These are phyloP conservation scores for Ogataea populi-albae DNA, from an alignment of 805 yeast genomes.

Conservation along the genomic window DNA sequence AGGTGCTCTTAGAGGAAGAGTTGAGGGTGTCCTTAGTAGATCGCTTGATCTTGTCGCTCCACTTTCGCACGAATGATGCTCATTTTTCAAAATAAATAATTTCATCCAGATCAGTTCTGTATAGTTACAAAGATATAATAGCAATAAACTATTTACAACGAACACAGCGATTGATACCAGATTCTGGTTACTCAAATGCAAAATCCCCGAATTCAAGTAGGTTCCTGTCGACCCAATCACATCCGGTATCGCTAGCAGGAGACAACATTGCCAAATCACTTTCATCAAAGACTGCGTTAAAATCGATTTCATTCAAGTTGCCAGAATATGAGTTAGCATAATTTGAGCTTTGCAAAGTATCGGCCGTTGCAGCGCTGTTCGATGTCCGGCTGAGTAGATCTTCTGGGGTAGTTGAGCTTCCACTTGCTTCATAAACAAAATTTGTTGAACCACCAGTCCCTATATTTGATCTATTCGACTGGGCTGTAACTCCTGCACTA, in stretches of 20 bases:
- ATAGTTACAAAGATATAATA: not conserved
- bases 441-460: not conserved
- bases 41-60: slow-evolving; percentile 86
- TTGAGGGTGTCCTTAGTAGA: slow-evolving; percentile 73
- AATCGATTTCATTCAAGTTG: slow-evolving; percentile 25
- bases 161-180: no score
- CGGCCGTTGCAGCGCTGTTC: slow-evolving; percentile 3
- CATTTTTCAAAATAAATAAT: not conserved
- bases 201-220: slow-evolving; percentile 38
- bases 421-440: not conserved
- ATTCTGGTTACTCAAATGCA: slow-evolving; percentile 10
- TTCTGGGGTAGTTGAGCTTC: not conserved
- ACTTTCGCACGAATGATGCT: slow-evolving; percentile 42
- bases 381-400: slow-evolving; percentile 1
- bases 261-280: slow-evolving; percentile 21
- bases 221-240: slow-evolving; percentile 56
- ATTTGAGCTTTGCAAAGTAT: slow-evolving; percentile 1
- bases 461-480: not conserved
- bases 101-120: not conserved
- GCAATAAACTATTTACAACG: no score
- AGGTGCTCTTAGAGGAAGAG: slow-evolving; percentile 74
- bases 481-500: not conserved
- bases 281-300: slow-evolving; percentile 24
- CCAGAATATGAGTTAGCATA: slow-evolving; percentile 1
- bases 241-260: slow-evolving; percentile 46